phyloP scores from a whole-genome alignment of 129 eudicot species.

The Tagetes erecta region DNA sequence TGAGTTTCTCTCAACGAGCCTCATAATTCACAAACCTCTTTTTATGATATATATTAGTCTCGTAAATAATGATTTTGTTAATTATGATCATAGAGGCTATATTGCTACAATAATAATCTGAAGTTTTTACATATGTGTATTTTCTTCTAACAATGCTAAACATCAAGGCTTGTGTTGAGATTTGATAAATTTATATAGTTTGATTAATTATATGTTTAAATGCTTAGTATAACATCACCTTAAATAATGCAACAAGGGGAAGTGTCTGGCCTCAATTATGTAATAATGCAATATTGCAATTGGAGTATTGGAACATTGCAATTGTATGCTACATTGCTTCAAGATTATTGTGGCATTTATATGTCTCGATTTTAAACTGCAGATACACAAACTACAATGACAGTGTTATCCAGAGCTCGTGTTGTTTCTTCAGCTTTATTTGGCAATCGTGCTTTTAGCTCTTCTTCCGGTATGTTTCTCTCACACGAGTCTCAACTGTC shows the following conservation, averaged over 20 bases:
- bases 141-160: too few species aligned
- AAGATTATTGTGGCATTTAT: conserved; percentile 4
- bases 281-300: neutral
- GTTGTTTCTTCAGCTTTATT: conserved; percentile 29
- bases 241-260: neutral
- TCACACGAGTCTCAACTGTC: neutral
- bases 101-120: too few species aligned
- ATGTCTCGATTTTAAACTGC: neutral
- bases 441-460: conserved; percentile 34
- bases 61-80: neutral
- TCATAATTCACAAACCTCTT: neutral
- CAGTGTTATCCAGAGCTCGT: conserved; percentile 31
- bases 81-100: neutral
- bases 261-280: neutral
- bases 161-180: too few species aligned
- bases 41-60: neutral
- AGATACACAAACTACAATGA: conserved; percentile 24
- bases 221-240: too few species aligned
- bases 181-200: too few species aligned
- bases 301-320: neutral
- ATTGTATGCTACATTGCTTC: neutral
- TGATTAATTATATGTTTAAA: too few species aligned
- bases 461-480: conserved; percentile 33
- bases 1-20: conserved; percentile 9
- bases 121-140: too few species aligned